Base-by-base conservation (phyloP, 345 rosid species). In the Dipteronia dyeriana region DNA sequence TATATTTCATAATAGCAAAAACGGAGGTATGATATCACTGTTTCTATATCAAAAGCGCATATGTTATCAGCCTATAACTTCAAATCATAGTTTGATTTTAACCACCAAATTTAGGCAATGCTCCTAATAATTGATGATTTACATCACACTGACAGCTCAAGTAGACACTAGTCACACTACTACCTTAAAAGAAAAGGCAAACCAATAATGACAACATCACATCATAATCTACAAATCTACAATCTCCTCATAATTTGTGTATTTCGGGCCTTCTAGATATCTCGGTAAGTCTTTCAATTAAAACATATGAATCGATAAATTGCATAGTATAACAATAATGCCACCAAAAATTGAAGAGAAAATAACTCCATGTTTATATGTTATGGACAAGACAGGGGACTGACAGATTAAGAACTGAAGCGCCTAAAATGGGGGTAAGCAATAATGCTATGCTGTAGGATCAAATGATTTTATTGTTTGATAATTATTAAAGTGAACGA, bases 401-500 rank as follows among this genome's bases (percentile, higher is more conserved):
- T 61, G 57, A 7, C 63, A 34, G 51, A 61, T 61, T 25, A 73
- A 73, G 39, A 73, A 43, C 43, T 43, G 20, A 41, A 57, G 31
- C 61, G 45, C 22, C 3, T 16, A 17, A 45, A 61, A 74, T 25
- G 19, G 45, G 14, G 68, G 9, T 61, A 76, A 59, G 39, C 78
- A 79, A 45, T 47, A 29, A 26, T 23, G 70, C 60, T 14, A 45
- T 41, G 6, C 5, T 47, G 26, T 29, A 63, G 45, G 75, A 68
- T 74, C 43, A 45, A 22, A 53, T 53, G 25, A 54, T 54, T 64
- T 61, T 14, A 65, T 16, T 22, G 47, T 14, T 76, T 41, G 22
- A 76, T 71, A 76, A 76, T 80, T 64, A 69, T 66, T 76, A 76
- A 75, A 71, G 38, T 16, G 19, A 56, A 60, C 71, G 82, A 63